A percentile compares a stretch with the other conserved stretches of the same genome.
phyloP scores from a whole-genome alignment of 108 stramenopile genomes.

The Nannochloropsis gaditana region DNA sequence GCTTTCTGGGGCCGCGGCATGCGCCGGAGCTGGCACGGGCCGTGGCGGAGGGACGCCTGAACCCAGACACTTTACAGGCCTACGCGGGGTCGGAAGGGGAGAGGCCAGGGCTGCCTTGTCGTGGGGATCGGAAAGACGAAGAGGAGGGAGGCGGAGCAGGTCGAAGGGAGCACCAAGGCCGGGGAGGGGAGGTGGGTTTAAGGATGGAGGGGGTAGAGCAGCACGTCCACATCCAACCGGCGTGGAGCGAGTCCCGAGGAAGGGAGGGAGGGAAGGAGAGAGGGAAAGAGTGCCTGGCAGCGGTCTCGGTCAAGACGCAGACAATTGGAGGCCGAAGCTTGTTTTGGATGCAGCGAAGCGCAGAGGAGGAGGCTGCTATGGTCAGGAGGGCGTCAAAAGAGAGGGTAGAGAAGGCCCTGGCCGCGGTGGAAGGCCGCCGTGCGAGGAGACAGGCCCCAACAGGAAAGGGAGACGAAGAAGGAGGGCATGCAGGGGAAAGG shows the following conservation, averaged over 20 bases:
- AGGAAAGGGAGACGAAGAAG: neutral
- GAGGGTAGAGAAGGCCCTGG: too few relatives aligned
- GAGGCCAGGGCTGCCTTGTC: neutral
- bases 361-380: too few relatives aligned
- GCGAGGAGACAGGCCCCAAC: too few relatives aligned
- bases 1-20: constrained; percentile 15
- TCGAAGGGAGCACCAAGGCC: neutral
- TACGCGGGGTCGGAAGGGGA: neutral
- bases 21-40: neutral
- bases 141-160: neutral
- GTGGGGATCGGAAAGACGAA: neutral
- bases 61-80: neutral
- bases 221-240: neutral
- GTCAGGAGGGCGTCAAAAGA: too few relatives aligned
- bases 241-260: neutral
- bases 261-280: neutral
- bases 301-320: too few relatives aligned
- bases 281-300: neutral
- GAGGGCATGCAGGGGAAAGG: neutral
- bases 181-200: neutral
- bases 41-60: neutral
- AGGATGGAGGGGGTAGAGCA: neutral
- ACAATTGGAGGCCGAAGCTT: too few relatives aligned
- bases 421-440: too few relatives aligned
- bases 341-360: too few relatives aligned